Evolutionary conservation across 2,329 filamentous ascomycete species (phyloP), one percentile per base, ranked within the genome.

Genomic region (Stachybotrys elegans): DNA sequence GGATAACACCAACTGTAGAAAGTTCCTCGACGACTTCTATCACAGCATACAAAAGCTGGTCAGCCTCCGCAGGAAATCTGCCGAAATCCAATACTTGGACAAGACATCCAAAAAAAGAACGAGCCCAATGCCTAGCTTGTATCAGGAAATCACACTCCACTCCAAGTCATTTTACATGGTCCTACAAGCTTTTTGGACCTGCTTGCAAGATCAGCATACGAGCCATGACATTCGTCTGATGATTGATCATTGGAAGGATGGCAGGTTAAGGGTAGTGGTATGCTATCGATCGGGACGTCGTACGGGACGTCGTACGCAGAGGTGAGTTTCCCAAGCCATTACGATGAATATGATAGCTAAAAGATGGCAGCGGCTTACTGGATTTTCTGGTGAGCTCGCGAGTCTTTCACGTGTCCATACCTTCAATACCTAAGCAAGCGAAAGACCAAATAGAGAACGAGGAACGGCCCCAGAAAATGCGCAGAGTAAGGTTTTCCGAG

Each of bases 171-270:
- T 39, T 14, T n/a, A 39, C 36, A 21, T 22, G 22, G 36, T 21
- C 6, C 14, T 39, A 21, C 19, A 21, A 23, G 23, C 12, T 21
- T 39, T 39, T 16, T 39, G 36, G 36, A 22, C 36, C 7, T 39
- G 36, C 36, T 13, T 39, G 12, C 36, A 39, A 39, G 36, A 19
- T 4, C 36, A 39, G 19, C 36, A 39, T n/a, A 39, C 36, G 5
- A 39, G 36, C n/a, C 36, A 39, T 17, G 36, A 39, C 16, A 21
- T 39, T 5, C 36, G 36, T 12, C n/a, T 39, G 22, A 19, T 39
- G 36, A 19, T 39, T 4, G 36, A 39, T 7, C 23, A 19, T 16
- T 22, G 36, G n/a, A 39, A 21, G 12, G 36, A 39, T 13, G 36
- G 36, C 6, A 39, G 19, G 14, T 21, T 39, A 12, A 19, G 36